Percentiles rank a stretch among this genome's conserved stretches.
Conservation (phyloP, 2,329 filamentous ascomycete species). For the Capronia epimyces region DNA sequence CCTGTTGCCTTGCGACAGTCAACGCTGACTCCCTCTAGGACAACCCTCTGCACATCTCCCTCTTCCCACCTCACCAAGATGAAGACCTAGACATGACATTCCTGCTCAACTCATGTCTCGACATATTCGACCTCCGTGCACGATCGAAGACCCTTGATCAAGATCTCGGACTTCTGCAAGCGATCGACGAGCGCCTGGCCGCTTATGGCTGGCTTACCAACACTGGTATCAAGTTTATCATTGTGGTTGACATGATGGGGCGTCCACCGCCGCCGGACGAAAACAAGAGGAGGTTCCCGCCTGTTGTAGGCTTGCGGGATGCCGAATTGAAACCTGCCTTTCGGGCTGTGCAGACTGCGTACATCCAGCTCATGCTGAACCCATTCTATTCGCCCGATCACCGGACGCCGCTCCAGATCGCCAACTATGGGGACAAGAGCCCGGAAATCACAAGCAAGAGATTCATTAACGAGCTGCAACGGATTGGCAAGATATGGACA, state of each 20-base stretch:
- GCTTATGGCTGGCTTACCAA: conserved; percentile 97
- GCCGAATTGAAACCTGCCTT: conserved; percentile 89
- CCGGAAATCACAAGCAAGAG: conserved; percentile 72
- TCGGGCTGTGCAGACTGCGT: conserved; percentile 84
- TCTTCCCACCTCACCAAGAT: conserved; percentile 71
- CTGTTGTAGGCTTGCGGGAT: conserved; percentile 66
- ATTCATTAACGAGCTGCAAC: conserved; percentile 76
- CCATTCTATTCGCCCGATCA: conserved; percentile 92
- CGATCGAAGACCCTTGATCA: conserved; percentile 68
- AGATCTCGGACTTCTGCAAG: conserved; percentile 86
- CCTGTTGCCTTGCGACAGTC: background rate
- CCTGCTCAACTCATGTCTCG: conserved; percentile 81
- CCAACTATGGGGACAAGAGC: conserved; percentile 40
- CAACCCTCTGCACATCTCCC: conserved; percentile 87
- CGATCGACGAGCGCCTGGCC: conserved; percentile 85
- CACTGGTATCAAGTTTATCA: conserved; percentile 84
- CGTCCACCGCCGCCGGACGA: conserved; percentile 43
- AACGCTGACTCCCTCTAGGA: conserved; percentile 54
- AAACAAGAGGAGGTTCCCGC: conserved; percentile 34
- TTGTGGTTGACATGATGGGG: conserved; percentile 85
- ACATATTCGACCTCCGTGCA: conserved; percentile 84
- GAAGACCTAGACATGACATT: conserved; percentile 78
- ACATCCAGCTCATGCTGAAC: conserved; percentile 82
- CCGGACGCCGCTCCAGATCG: conserved; percentile 57
- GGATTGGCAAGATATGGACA: conserved; percentile 79